These are phyloP conservation scores for Clohesyomyces aquaticus DNA, from an alignment of 495 filamentous ascomycete genomes.

Conservation along the genomic window DNA sequence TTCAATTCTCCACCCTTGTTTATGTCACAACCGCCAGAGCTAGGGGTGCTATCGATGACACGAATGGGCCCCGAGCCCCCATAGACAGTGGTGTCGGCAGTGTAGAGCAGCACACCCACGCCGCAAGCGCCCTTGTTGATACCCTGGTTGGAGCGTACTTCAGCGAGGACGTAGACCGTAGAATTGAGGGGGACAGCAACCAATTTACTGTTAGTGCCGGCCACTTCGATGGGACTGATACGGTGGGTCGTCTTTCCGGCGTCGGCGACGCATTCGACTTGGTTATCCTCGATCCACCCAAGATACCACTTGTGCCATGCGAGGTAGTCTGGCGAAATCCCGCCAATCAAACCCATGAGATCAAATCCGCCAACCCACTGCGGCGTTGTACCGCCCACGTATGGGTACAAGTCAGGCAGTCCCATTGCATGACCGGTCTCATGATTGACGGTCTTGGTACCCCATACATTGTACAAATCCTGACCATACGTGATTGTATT, in stretches of 20 bases:
- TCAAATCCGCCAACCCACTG: slow-evolving; percentile 23
- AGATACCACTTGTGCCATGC: slow-evolving; percentile 32
- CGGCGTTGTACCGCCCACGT: not conserved
- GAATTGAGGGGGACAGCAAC: slow-evolving; percentile 20
- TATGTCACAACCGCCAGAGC: slow-evolving; percentile 14
- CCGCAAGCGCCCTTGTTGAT: slow-evolving; percentile 15
- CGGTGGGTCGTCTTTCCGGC: slow-evolving; percentile 15
- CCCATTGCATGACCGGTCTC: slow-evolving; percentile 25
- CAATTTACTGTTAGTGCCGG: slow-evolving; percentile 1
- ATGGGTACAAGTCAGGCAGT: slow-evolving; percentile 23
- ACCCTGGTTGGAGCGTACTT: slow-evolving; percentile 21
- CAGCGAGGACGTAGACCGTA: slow-evolving; percentile 17
- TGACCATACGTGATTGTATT: slow-evolving; percentile 22
- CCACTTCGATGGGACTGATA: slow-evolving; percentile 23
- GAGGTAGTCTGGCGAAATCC: slow-evolving; percentile 22
- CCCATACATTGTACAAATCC: slow-evolving; percentile 20
- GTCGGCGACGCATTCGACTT: slow-evolving; percentile 15
- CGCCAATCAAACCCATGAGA: slow-evolving; percentile 25
- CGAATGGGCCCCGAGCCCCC: slow-evolving; percentile 6
- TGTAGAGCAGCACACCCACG: slow-evolving; percentile 24
- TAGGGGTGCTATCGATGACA: slow-evolving; percentile 20
- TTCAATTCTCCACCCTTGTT: slow-evolving; percentile 13
- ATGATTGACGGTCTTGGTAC: slow-evolving; percentile 27
- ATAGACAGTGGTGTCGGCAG: slow-evolving; percentile 3
- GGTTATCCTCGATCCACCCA: slow-evolving; percentile 21